Conservation (phyloP, 495 filamentous ascomycete genomes). For the Trichoderma reesei region DNA sequence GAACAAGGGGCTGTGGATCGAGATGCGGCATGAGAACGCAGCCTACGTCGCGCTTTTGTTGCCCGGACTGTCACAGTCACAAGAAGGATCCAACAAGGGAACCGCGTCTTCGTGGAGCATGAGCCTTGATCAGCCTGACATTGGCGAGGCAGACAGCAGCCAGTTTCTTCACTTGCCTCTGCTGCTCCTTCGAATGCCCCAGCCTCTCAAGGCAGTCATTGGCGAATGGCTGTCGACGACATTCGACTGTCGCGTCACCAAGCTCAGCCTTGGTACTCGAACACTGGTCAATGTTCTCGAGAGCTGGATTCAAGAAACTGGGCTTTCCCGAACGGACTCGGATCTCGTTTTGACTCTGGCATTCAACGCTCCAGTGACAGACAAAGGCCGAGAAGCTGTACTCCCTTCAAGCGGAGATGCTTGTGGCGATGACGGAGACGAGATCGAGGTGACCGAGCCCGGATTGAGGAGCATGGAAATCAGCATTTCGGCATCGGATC, state of each 20-base stretch:
- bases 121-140: background rate
- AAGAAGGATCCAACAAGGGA: background rate
- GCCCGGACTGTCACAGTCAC: constrained; percentile 18
- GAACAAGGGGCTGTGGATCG: constrained; percentile 22
- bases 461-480: constrained; percentile 35
- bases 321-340: constrained; percentile 14
- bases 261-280: constrained; percentile 33
- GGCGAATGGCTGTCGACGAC: constrained; percentile 33
- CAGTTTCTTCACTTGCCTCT: constrained; percentile 31
- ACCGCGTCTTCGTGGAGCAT: constrained; percentile 6
- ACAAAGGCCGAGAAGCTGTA: background rate
- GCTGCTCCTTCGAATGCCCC: constrained; percentile 37
- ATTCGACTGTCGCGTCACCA: constrained; percentile 39
- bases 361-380: constrained; percentile 24
- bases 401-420: background rate
- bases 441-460: constrained; percentile 9
- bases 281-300: constrained; percentile 32
- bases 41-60: constrained; percentile 31
- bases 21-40: constrained; percentile 32
- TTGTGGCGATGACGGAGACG: background rate
- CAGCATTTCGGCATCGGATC: constrained; percentile 28
- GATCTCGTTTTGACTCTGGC: constrained; percentile 33
- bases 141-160: background rate
- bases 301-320: constrained; percentile 27
- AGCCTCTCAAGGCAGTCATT: constrained; percentile 28